Percentiles rank a stretch among this genome's conserved stretches.
These are phyloP conservation scores for Plasmodium vivax DNA, from an alignment of 169 alveolate species.

Conservation along the genomic window DNA sequence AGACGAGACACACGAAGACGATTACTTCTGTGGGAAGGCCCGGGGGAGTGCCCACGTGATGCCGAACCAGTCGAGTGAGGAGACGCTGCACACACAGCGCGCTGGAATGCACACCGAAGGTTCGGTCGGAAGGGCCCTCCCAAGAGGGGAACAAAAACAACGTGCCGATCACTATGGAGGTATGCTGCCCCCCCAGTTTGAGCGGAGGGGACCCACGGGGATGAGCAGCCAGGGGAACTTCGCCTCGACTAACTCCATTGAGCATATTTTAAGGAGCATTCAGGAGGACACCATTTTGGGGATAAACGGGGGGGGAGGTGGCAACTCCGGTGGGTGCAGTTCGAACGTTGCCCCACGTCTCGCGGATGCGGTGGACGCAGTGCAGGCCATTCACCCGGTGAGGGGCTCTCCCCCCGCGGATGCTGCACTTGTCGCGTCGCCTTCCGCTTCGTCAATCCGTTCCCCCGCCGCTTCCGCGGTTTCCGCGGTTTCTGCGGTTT, in stretches of 20 bases:
- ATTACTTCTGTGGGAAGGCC: neutral
- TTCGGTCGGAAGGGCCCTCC: neutral
- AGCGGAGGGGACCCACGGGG: neutral
- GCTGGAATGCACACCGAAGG: neutral
- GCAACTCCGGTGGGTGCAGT: neutral
- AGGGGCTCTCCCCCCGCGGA: neutral
- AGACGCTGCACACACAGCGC: neutral
- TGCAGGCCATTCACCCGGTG: neutral
- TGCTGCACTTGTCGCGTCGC: neutral
- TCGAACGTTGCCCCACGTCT: neutral
- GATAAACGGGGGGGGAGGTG: neutral
- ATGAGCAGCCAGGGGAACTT: neutral
- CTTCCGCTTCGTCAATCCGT: too few relatives aligned
- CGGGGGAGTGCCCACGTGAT: neutral
- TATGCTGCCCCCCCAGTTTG: neutral
- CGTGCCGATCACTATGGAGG: neutral
- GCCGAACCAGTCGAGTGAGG: neutral
- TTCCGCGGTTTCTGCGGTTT: too few relatives aligned
- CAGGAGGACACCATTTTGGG: neutral
- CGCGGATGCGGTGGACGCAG: neutral
- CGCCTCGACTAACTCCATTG: conserved; percentile 6
- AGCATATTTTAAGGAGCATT: conserved; percentile 4
- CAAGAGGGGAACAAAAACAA: neutral
- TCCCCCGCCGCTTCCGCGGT: too few relatives aligned
- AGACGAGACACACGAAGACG: neutral